Evolutionary conservation across 2,329 filamentous ascomycete species (phyloP), one percentile per base, ranked within the genome.

Genomic region (Hypoxylon sp.): DNA sequence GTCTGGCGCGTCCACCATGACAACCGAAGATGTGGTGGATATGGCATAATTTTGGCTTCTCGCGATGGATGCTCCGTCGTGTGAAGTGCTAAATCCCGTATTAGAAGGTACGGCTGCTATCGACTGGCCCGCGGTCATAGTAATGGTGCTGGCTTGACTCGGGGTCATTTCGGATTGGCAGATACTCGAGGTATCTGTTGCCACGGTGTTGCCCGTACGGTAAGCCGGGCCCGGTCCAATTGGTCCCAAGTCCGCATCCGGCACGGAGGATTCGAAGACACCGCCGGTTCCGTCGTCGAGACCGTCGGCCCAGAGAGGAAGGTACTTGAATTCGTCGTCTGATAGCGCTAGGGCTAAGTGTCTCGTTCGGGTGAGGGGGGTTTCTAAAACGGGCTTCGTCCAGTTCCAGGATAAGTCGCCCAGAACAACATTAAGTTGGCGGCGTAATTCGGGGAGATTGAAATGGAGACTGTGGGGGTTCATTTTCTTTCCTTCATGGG

Each of bases 301-400:
- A 1, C 85, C 90, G 3, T 86, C 89, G 0, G 88, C 89, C 89
- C 89, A 92, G 3, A 91, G 80, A 0, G 90, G 90, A 2, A 92
- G 81, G 69, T 85, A 92, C 63, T 86, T 86, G 70, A 87, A 84
- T 78, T 92, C 90, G 1, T 86, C 80, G 3, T 87, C 83, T 0
- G 80, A 78, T 1, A 92, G 81, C 4, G 81, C 84, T 0, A 90
- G 81, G 0, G 90, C 76, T 24, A 87, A 69, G 70, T 87, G 84
- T 2, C 79, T 77, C 0, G 81, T 83, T 2, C 82, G 69, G 13
- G 74, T 75, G 26, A 81, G 75, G 1, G 76, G 73, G 2, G 81
- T 77, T 29, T 81, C 78, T 11, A 80, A 72, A 10, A 69, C 37
- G 8, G 70, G 67, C 0, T 73, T 73, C 1, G 72, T 9, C 75